Evolutionary conservation across 2,329 filamentous ascomycete species (phyloP).

Genomic region (Colletotrichum somersetense): DNA sequence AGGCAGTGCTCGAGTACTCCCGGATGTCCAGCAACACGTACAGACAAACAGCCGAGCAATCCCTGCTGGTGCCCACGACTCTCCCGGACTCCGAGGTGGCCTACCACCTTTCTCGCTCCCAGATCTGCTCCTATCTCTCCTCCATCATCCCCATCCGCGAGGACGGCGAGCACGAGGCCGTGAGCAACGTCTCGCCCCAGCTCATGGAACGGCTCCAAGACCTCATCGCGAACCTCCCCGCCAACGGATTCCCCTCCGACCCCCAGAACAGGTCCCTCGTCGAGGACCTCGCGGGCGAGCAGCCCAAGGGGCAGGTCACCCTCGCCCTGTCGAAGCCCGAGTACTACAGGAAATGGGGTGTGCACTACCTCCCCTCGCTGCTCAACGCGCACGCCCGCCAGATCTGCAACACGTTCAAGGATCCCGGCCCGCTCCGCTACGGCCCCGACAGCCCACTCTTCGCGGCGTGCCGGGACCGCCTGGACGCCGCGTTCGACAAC

Average conservation of each 20-base stretch:
- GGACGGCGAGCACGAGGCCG: constrained; percentile 53
- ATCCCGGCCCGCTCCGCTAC: constrained; percentile 68
- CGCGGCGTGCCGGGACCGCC: constrained; percentile 59
- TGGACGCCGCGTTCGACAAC: constrained; percentile 64
- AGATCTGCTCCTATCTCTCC: constrained; percentile 63
- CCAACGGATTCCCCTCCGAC: constrained; percentile 51
- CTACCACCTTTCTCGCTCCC: constrained; percentile 66
- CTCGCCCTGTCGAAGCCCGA: constrained; percentile 57
- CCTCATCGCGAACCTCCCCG: constrained; percentile 53
- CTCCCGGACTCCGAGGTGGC: constrained; percentile 54
- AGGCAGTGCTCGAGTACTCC: constrained; percentile 42
- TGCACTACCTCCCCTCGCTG: constrained; percentile 69
- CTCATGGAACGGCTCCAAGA: constrained; percentile 45
- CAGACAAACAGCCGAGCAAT: constrained; percentile 30
- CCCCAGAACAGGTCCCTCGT: constrained; percentile 60
- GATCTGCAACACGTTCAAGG: constrained; percentile 73
- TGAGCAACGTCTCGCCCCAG: background rate
- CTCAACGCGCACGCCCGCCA: constrained; percentile 69
- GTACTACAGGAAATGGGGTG: constrained; percentile 66
- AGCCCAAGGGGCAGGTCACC: constrained; percentile 62
- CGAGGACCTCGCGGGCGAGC: constrained; percentile 60
- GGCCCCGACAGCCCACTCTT: constrained; percentile 65
- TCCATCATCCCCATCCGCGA: constrained; percentile 56
- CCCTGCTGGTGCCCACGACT: constrained; percentile 42
- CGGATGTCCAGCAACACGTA: constrained; percentile 42